Evolutionary conservation across 2,329 filamentous ascomycete species (phyloP).

Genomic region (Colletotrichum eleusines): DNA sequence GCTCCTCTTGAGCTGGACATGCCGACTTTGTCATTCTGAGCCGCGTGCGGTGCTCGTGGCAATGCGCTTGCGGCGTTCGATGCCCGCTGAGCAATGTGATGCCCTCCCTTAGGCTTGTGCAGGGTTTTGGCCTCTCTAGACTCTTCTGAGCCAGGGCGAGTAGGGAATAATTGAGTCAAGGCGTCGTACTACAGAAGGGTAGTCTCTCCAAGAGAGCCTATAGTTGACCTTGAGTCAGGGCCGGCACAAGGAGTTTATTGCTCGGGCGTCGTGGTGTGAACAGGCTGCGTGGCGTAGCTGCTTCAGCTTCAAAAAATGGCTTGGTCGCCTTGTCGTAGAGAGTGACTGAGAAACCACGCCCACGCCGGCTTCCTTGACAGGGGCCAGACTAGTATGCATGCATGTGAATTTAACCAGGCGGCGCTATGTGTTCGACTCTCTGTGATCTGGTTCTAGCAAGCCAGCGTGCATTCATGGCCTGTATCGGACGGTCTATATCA

Average conservation of each 20-base stretch:
- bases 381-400: no score
- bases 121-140: neutral
- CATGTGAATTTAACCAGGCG: neutral
- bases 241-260: neutral
- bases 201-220: neutral
- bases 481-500: neutral
- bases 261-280: no score
- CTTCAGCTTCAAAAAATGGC: neutral
- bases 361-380: no score
- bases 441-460: neutral
- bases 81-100: neutral
- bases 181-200: no score
- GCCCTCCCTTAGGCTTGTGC: neutral
- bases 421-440: neutral
- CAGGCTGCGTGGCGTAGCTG: neutral
- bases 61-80: neutral
- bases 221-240: neutral
- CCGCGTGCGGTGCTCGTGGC: neutral
- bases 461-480: neutral
- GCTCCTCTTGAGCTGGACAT: slow-evolving; percentile 1
- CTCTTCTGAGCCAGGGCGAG: neutral
- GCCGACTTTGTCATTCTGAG: neutral
- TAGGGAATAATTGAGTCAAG: no score
- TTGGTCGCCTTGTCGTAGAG: neutral
- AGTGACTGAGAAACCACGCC: neutral